Percentiles rank a stretch among this genome's conserved stretches.
Conservation (phyloP, 345 rosid species). For the Salix arbutifolia region DNA sequence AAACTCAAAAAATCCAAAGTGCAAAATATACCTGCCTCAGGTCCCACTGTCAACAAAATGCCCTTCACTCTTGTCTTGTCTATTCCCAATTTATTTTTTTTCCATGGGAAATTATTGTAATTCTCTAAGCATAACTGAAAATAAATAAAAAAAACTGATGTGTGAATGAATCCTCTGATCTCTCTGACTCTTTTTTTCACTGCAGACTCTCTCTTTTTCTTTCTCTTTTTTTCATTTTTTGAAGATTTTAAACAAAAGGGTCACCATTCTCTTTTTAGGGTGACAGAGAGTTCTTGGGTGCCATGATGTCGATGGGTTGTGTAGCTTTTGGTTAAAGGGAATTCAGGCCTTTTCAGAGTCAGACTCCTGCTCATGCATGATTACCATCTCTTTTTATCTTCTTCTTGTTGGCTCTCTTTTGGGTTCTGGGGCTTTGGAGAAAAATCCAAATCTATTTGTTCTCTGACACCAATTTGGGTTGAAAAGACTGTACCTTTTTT, state of each 20-base stretch:
- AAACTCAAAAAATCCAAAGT: too few relatives aligned
- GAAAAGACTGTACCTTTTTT: background rate
- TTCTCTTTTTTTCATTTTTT: too few relatives aligned
- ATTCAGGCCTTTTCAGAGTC: conserved; percentile 1
- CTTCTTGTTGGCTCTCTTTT: background rate
- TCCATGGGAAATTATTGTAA: too few relatives aligned
- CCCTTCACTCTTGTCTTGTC: too few relatives aligned
- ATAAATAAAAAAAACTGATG: too few relatives aligned
- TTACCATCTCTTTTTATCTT: background rate
- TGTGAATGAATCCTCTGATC: background rate
- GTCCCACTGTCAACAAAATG: too few relatives aligned
- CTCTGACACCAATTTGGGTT: background rate
- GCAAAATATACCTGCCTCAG: too few relatives aligned
- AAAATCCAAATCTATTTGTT: background rate
- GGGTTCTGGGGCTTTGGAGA: background rate
- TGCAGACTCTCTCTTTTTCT: too few relatives aligned
- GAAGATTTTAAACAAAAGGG: too few relatives aligned
- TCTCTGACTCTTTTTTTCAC: background rate
- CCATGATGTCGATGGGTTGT: conserved; percentile 16
- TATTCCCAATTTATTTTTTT: too few relatives aligned
- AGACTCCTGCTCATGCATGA: conserved; percentile 13
- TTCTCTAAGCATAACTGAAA: too few relatives aligned
- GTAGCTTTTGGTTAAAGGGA: conserved; percentile 18
- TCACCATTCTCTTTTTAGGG: background rate
- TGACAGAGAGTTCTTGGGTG: background rate